These are phyloP conservation scores for Pholiota molesta DNA, from an alignment of 768 basidiomycete genomes.

Conservation along the genomic window DNA sequence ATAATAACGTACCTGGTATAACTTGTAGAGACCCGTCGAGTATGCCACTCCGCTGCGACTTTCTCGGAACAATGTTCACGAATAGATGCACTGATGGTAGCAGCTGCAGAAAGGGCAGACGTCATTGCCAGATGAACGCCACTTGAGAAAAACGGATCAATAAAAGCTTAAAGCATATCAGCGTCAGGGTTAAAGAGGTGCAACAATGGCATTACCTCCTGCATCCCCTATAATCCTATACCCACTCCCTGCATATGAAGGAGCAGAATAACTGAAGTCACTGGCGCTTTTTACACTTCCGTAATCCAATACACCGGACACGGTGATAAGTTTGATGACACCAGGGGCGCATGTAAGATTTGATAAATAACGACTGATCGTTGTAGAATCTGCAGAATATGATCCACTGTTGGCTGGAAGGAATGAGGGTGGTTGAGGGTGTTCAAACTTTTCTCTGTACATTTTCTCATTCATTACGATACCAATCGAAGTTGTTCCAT, in stretches of 20 bases:
- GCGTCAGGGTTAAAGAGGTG: not conserved
- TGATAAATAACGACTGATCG: slow-evolving; percentile 43
- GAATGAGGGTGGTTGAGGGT: slow-evolving; percentile 28
- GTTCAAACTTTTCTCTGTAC: slow-evolving; percentile 43
- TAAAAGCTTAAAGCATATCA: slow-evolving; percentile 46
- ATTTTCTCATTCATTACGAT: slow-evolving; percentile 60
- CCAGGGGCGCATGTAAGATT: slow-evolving; percentile 52
- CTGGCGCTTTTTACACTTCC: slow-evolving; percentile 54
- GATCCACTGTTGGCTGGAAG: slow-evolving; percentile 30
- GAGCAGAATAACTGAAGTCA: slow-evolving; percentile 69
- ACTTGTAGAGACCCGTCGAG: slow-evolving; percentile 55
- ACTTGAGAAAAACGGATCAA: slow-evolving; percentile 68
- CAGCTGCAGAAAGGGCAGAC: slow-evolving; percentile 60
- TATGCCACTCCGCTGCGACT: slow-evolving; percentile 55
- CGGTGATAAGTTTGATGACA: slow-evolving; percentile 42
- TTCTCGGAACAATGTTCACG: slow-evolving; percentile 50
- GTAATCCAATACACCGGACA: slow-evolving; percentile 37
- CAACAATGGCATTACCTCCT: slow-evolving; percentile 45
- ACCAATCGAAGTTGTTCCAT: slow-evolving; percentile 64
- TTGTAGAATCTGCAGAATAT: slow-evolving; percentile 28
- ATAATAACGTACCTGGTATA: slow-evolving; percentile 51
- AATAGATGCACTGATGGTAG: slow-evolving; percentile 59
- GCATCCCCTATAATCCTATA: slow-evolving; percentile 72
- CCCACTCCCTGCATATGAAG: slow-evolving; percentile 52
- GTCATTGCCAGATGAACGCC: slow-evolving; percentile 68